These are phyloP conservation scores for Pseudogymnoascus sp. DNA, from an alignment of 2,329 filamentous ascomycete genomes.

Conservation along the genomic window DNA sequence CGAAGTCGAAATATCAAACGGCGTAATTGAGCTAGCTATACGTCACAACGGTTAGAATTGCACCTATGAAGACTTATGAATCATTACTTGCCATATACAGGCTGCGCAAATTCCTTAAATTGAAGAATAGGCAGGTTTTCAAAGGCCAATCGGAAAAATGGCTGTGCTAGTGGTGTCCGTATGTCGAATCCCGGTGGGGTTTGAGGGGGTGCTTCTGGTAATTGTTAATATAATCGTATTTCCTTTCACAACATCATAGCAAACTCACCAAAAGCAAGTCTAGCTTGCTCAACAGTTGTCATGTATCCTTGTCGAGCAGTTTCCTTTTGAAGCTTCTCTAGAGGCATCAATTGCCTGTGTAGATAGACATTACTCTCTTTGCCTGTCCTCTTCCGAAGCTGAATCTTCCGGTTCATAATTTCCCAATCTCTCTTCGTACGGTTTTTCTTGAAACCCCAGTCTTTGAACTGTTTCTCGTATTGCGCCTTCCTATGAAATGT, in stretches of 20 bases:
- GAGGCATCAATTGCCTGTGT: not conserved
- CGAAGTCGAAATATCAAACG: not conserved
- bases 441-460: conserved; percentile 12
- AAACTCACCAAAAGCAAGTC: not conserved
- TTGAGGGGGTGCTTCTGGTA: conserved; percentile 2
- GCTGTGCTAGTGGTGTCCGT: not conserved
- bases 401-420: conserved; percentile 1
- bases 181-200: conserved; percentile 9
- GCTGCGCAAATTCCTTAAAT: not conserved
- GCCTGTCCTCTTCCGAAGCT: not conserved
- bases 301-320: conserved; percentile 6
- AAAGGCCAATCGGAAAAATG: not conserved
- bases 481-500: conserved; percentile 10
- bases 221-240: not conserved
- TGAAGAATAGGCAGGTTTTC: conserved; percentile 1
- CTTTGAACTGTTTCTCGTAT: conserved; percentile 13
- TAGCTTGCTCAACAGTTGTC: not conserved
- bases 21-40: not conserved
- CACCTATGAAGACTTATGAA: not conserved
- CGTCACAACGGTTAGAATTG: not conserved
- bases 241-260: not conserved
- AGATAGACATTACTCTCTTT: conserved; percentile 8
- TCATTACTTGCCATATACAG: not conserved
- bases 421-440: conserved; percentile 10
- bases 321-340: conserved; percentile 11